Evolutionary conservation across 768 basidiomycete species (phyloP).

Genomic region (Chalciporus pseudorubinellus): DNA sequence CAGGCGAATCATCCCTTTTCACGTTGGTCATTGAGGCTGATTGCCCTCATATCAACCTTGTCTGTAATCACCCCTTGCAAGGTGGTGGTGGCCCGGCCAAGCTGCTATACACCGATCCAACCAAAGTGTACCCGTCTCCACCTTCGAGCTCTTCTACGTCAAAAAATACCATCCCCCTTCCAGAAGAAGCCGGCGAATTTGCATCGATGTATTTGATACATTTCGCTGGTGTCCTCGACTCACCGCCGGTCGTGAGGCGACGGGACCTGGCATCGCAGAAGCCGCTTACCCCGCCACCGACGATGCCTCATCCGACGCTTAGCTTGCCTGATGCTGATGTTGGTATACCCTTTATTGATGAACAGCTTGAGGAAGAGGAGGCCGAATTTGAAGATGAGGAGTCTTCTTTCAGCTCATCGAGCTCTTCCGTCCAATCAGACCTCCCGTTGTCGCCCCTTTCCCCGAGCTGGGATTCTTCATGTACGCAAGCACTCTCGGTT

Average conservation of each 20-base stretch:
- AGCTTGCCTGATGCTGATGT: slow-evolving; percentile 37
- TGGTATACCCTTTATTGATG: slow-evolving; percentile 15
- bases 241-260: slow-evolving; percentile 33
- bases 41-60: slow-evolving; percentile 13
- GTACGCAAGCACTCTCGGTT: slow-evolving; percentile 12
- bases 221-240: slow-evolving; percentile 34
- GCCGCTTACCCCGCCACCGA: slow-evolving; percentile 44
- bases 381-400: slow-evolving; percentile 23
- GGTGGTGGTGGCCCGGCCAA: slow-evolving; percentile 9
- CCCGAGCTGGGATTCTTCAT: slow-evolving; percentile 30
- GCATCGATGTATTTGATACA: slow-evolving; percentile 24
- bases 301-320: slow-evolving; percentile 36
- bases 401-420: slow-evolving; percentile 9
- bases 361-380: slow-evolving; percentile 13
- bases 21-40: slow-evolving; percentile 8
- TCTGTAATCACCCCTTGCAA: slow-evolving; percentile 14
- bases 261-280: slow-evolving; percentile 27
- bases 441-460: slow-evolving; percentile 36
- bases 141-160: slow-evolving; percentile 27
- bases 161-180: slow-evolving; percentile 23
- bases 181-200: slow-evolving; percentile 25
- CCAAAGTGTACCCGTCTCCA: slow-evolving; percentile 28
- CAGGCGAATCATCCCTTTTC: slow-evolving; percentile 22
- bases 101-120: slow-evolving; percentile 19
- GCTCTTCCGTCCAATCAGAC: slow-evolving; percentile 7